Percentiles rank a stretch among this genome's conserved stretches.
phyloP scores from a whole-genome alignment of 2,329 filamentous ascomycete species.

The Colletotrichum ledebouriae region DNA sequence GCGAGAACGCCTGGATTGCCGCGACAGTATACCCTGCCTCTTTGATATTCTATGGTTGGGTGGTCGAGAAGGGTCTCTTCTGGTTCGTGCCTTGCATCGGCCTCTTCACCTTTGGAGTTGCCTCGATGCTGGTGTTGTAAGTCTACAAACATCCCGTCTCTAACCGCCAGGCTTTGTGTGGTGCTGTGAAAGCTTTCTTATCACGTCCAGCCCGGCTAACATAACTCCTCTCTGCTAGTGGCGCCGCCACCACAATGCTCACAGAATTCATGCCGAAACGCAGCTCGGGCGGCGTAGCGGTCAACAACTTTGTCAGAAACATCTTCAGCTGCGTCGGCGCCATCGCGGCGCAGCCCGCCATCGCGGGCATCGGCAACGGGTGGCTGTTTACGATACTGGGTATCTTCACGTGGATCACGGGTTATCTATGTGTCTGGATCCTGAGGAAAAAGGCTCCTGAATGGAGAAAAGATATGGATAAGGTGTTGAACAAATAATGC shows the following conservation, averaged over 20 bases:
- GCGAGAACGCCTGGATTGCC: conserved; percentile 84
- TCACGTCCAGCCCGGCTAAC: conserved; percentile 37
- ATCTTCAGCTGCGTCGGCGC: conserved; percentile 81
- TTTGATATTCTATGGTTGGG: conserved; percentile 84
- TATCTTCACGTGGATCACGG: conserved; percentile 68
- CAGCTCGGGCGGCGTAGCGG: conserved; percentile 79
- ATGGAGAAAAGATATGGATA: conserved; percentile 76
- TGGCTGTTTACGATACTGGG: conserved; percentile 77
- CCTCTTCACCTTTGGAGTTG: conserved; percentile 81
- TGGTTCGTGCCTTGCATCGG: conserved; percentile 75
- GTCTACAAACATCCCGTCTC: conserved; percentile 32
- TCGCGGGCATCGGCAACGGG: conserved; percentile 78
- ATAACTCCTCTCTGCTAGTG: conserved; percentile 49
- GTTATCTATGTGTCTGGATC: conserved; percentile 69
- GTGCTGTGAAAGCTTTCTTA: neutral
- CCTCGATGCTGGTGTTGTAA: conserved; percentile 82
- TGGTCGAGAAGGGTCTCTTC: conserved; percentile 72
- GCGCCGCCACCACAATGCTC: conserved; percentile 82
- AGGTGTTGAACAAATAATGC: conserved; percentile 50
- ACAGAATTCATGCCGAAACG: conserved; percentile 84
- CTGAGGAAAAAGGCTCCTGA: conserved; percentile 71
- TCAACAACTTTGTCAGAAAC: conserved; percentile 87
- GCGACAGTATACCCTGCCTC: conserved; percentile 78
- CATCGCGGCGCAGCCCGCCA: conserved; percentile 78
- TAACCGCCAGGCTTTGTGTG: neutral